phyloP scores from a whole-genome alignment of 345 rosid species.

The Pistacia atlantica region DNA sequence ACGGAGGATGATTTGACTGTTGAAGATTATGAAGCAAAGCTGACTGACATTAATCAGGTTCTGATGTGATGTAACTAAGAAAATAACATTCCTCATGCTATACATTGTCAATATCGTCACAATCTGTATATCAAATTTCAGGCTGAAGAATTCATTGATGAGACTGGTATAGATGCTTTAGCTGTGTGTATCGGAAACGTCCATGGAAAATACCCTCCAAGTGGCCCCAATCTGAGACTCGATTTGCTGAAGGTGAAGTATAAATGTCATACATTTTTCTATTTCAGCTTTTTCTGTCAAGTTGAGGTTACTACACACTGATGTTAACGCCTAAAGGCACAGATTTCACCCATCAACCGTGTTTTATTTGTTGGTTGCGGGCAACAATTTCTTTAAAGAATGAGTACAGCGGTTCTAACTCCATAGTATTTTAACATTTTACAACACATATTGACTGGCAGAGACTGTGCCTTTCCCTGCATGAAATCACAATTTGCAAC shows the following conservation, averaged over 20 bases:
- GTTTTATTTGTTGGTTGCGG: too few species aligned
- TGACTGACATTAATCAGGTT: conserved; percentile 85
- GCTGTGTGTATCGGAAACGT: conserved; percentile 99
- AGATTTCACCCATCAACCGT: too few species aligned
- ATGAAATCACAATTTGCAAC: too few species aligned
- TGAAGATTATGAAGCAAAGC: conserved; percentile 89
- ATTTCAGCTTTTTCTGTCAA: not conserved
- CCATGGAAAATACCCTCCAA: conserved; percentile 89
- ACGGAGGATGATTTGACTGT: conserved; percentile 96
- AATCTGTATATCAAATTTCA: conserved; percentile 34
- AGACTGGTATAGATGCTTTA: conserved; percentile 86
- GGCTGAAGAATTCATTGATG: conserved; percentile 82
- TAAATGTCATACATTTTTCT: conserved; percentile 11
- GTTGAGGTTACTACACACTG: not conserved
- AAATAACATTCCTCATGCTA: conserved; percentile 15
- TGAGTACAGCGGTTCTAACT: not conserved
- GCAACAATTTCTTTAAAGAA: not conserved
- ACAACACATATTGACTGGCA: not conserved
- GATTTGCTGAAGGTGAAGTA: conserved; percentile 76
- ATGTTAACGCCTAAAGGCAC: not conserved
- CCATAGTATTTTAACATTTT: not conserved
- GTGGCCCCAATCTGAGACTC: conserved; percentile 85
- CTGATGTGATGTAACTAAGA: conserved; percentile 6
- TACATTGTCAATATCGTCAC: conserved; percentile 13
- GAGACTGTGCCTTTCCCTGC: not conserved